Evolutionary conservation across 2,329 filamentous ascomycete species (phyloP).

Genomic region (Pyricularia pennisetigena): DNA sequence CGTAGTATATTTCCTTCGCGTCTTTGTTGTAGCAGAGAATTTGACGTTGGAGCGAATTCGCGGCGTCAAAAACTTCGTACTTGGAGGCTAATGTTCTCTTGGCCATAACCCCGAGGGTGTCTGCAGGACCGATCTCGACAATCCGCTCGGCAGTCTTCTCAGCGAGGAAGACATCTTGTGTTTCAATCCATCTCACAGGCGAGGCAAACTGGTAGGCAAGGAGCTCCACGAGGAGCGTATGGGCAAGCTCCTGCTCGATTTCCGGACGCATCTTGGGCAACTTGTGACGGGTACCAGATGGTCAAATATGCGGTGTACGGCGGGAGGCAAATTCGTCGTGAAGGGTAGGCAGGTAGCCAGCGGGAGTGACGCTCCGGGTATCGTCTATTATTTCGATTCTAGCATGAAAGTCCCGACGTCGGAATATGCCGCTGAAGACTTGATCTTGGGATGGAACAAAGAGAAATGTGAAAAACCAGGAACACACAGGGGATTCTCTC

Average conservation of each 20-base stretch:
- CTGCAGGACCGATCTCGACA: constrained; percentile 92
- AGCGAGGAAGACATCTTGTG: constrained; percentile 97
- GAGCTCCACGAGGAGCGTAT: constrained; percentile 96
- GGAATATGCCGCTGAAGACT: neutral
- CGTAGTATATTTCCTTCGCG: constrained; percentile 98
- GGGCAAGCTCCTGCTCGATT: constrained; percentile 97
- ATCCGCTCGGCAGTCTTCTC: constrained; percentile 95
- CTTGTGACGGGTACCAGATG: neutral
- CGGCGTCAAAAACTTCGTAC: constrained; percentile 97
- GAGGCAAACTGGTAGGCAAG: constrained; percentile 99
- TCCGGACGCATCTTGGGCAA: constrained; percentile 76
- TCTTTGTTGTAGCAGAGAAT: constrained; percentile 99
- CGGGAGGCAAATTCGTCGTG: neutral
- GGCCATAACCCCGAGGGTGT: constrained; percentile 96
- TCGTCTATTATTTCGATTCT: constrained; percentile 7
- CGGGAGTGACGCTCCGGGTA: constrained; percentile 7
- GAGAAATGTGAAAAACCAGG: neutral
- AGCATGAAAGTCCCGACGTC: constrained; percentile 2
- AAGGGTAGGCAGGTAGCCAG: neutral
- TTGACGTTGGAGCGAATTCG: constrained; percentile 90
- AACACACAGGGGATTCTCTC: neutral
- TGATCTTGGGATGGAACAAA: neutral
- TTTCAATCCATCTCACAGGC: constrained; percentile 99
- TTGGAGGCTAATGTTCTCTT: constrained; percentile 92
- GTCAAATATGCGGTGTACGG: neutral